Conservation (phyloP, 2,329 filamentous ascomycete species). For the Beauveria australis region DNA sequence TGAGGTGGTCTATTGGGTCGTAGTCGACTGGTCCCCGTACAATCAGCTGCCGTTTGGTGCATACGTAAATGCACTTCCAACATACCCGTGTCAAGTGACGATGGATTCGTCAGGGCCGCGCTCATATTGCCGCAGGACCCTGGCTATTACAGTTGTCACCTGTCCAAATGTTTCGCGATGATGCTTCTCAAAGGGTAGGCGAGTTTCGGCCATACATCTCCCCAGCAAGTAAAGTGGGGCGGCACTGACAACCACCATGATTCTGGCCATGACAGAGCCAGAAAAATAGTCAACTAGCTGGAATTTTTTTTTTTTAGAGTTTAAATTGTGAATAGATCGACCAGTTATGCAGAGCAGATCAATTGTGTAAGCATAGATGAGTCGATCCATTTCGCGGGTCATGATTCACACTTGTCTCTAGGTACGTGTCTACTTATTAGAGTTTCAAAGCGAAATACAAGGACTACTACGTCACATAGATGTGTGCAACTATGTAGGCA, state of each 20-base stretch:
- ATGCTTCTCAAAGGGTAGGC: neutral
- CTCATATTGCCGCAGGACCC: conserved; percentile 8
- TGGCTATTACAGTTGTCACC: neutral
- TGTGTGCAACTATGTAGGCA: too few species aligned
- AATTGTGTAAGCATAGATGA: too few species aligned
- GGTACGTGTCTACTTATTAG: too few species aligned
- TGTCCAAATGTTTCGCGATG: neutral
- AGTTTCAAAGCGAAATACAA: too few species aligned
- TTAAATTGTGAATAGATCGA: too few species aligned
- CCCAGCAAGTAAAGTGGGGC: neutral
- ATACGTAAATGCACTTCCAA: neutral
- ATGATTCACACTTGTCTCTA: too few species aligned
- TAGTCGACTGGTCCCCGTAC: conserved; percentile 53
- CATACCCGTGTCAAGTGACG: conserved; percentile 11
- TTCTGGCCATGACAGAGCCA: too few species aligned
- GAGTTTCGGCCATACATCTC: neutral
- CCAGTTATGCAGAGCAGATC: too few species aligned
- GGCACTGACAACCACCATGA: neutral
- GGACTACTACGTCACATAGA: too few species aligned
- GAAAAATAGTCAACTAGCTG: too few species aligned
- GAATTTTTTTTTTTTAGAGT: too few species aligned
- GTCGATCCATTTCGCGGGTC: too few species aligned
- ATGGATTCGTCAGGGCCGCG: conserved; percentile 5
- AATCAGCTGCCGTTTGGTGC: neutral
- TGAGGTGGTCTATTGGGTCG: conserved; percentile 86